A percentile compares a stretch with the other conserved stretches of the same genome.
phyloP scores from a whole-genome alignment of 495 filamentous ascomycete species.

The Penicillium daleae region DNA sequence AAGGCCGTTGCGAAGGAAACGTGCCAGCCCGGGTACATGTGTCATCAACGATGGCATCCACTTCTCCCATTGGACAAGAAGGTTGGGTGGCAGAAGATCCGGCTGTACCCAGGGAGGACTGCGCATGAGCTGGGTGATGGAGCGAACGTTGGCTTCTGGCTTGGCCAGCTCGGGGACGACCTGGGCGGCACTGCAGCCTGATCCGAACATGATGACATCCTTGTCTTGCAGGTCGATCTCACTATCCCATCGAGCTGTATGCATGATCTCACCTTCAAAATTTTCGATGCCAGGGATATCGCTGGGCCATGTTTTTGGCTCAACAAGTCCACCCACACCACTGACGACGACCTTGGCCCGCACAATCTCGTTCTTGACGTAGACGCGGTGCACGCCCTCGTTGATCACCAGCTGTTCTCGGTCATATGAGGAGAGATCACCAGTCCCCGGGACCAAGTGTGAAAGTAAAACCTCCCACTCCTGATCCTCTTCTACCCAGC shows the following conservation, averaged over 20 bases:
- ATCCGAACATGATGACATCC: conserved; percentile 62
- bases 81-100: conserved; percentile 19
- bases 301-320: conserved; percentile 53
- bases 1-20: conserved; percentile 33
- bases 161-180: conserved; percentile 45
- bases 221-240: conserved; percentile 51
- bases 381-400: conserved; percentile 43
- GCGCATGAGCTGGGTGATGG: conserved; percentile 65
- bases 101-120: conserved; percentile 63
- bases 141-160: conserved; percentile 52
- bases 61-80: conserved; percentile 41
- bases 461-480: conserved; percentile 60
- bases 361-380: conserved; percentile 47
- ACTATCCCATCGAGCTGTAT: conserved; percentile 61
- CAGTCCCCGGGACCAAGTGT: conserved; percentile 55
- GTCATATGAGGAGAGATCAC: conserved; percentile 46
- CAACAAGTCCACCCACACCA: conserved; percentile 58
- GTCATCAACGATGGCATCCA: conserved; percentile 44
- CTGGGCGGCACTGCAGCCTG: conserved; percentile 61
- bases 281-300: conserved; percentile 56
- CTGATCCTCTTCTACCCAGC: conserved; percentile 52
- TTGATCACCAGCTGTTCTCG: conserved; percentile 31
- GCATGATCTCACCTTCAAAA: conserved; percentile 60
- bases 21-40: conserved; percentile 49
- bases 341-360: conserved; percentile 61